These are phyloP conservation scores for Russula griseocarnosa DNA, from an alignment of 768 basidiomycete genomes.

Conservation along the genomic window DNA sequence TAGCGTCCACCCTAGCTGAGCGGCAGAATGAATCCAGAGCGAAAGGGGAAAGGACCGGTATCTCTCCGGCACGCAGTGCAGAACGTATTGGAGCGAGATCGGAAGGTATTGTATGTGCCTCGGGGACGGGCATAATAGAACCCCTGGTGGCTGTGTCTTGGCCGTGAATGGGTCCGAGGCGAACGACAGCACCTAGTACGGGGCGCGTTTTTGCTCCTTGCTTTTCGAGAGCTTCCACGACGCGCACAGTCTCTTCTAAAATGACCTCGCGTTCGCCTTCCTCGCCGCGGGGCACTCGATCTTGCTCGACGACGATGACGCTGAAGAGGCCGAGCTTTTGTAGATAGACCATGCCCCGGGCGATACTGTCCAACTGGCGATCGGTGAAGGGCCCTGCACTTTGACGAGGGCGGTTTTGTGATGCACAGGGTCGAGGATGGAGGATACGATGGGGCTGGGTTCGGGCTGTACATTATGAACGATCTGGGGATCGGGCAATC, in stretches of 20 bases:
- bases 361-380: constrained; percentile 89
- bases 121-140: constrained; percentile 45
- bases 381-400: constrained; percentile 91
- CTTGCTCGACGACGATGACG: constrained; percentile 92
- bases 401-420: constrained; percentile 93
- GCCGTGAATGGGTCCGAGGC: constrained; percentile 71
- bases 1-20: constrained; percentile 77
- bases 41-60: constrained; percentile 91
- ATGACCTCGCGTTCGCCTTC: constrained; percentile 63
- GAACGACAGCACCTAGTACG: constrained; percentile 78
- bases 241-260: constrained; percentile 78
- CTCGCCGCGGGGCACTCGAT: constrained; percentile 63
- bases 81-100: constrained; percentile 84
- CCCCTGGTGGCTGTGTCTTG: constrained; percentile 38
- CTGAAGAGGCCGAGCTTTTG: constrained; percentile 94
- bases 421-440: constrained; percentile 80
- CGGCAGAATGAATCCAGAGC: constrained; percentile 89
- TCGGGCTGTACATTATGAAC: constrained; percentile 36
- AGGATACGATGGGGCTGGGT: constrained; percentile 56
- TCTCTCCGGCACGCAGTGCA: constrained; percentile 89
- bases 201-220: constrained; percentile 88
- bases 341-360: constrained; percentile 88
- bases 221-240: constrained; percentile 75
- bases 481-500: constrained; percentile 33
- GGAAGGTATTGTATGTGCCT: constrained; percentile 73